Percentiles rank a stretch among this genome's conserved stretches.
Conservation (phyloP, 345 rosid genomes). For the Toxicodendron radicans region DNA sequence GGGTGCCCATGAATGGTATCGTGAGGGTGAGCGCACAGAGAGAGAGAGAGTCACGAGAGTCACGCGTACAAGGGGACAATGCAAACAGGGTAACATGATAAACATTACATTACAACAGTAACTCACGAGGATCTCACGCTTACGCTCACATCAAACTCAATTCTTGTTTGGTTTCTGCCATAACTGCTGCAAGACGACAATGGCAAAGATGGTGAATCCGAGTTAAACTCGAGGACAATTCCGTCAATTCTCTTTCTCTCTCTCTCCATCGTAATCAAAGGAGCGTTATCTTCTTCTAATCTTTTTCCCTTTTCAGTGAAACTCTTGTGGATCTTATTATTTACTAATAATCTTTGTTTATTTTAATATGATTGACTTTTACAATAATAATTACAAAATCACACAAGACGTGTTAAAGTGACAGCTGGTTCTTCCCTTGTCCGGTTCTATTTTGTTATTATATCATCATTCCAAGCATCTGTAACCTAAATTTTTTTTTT, state of each 20-base stretch:
- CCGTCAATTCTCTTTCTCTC: neutral
- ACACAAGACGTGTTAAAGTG: neutral
- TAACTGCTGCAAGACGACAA: neutral
- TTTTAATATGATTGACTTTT: slow-evolving; percentile 28
- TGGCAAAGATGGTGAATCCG: slow-evolving; percentile 11
- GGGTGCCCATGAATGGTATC: neutral
- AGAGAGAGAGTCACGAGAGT: slow-evolving; percentile 27
- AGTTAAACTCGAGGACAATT: neutral
- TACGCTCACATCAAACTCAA: neutral
- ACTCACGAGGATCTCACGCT: slow-evolving; percentile 18
- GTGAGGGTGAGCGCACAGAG: neutral
- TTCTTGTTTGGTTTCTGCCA: neutral
- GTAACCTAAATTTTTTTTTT: too few relatives aligned
- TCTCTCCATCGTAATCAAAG: neutral
- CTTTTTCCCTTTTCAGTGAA: neutral
- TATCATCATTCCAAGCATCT: neutral
- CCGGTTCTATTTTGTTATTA: neutral
- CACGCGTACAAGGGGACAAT: slow-evolving; percentile 20
- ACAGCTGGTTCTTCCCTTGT: neutral
- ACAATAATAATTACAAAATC: slow-evolving; percentile 8
- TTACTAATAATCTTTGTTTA: neutral
- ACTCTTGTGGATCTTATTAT: slow-evolving; percentile 9
- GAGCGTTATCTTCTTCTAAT: neutral
- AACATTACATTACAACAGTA: neutral
- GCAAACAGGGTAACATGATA: neutral